Percentiles rank a stretch among this genome's conserved stretches.
phyloP scores from a whole-genome alignment of 495 filamentous ascomycete genomes.

The Penicillium angulare region DNA sequence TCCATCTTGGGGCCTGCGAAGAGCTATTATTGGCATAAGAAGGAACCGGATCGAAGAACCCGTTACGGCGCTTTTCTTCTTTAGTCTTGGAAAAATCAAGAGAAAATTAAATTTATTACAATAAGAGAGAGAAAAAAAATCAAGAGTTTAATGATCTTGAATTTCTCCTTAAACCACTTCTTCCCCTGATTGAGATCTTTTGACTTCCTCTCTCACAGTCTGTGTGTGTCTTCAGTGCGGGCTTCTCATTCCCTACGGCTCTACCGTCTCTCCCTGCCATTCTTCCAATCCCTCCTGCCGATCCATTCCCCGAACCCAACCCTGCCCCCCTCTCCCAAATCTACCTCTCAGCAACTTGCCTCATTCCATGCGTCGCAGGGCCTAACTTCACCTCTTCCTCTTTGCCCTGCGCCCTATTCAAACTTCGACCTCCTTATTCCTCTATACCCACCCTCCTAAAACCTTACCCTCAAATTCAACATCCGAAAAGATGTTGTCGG shows the following conservation, averaged over 20 bases:
- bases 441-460: conserved; percentile 7
- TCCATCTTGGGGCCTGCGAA: not conserved
- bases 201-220: not conserved
- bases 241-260: conserved; percentile 17
- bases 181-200: conserved; percentile 7
- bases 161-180: not conserved
- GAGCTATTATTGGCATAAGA: conserved; percentile 23
- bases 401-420: conserved; percentile 6
- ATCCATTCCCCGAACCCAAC: conserved; percentile 38
- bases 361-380: conserved; percentile 15
- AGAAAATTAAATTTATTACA: too few species aligned
- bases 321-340: conserved; percentile 13
- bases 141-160: not conserved
- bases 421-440: conserved; percentile 6
- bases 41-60: conserved; percentile 20
- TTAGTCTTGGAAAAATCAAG: too few species aligned
- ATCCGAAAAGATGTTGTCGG: conserved; percentile 41
- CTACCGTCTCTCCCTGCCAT: conserved; percentile 21
- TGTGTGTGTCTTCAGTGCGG: not conserved
- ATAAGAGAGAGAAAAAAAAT: conserved; percentile 9
- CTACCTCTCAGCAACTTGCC: too few species aligned
- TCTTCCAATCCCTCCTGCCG: conserved; percentile 43
- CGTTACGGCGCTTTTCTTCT: not conserved
- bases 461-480: conserved; percentile 4
- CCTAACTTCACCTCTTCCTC: conserved; percentile 14